These are phyloP conservation scores for Adansonia grandidieri DNA, from an alignment of 441 rosid species.

Conservation along the genomic window DNA sequence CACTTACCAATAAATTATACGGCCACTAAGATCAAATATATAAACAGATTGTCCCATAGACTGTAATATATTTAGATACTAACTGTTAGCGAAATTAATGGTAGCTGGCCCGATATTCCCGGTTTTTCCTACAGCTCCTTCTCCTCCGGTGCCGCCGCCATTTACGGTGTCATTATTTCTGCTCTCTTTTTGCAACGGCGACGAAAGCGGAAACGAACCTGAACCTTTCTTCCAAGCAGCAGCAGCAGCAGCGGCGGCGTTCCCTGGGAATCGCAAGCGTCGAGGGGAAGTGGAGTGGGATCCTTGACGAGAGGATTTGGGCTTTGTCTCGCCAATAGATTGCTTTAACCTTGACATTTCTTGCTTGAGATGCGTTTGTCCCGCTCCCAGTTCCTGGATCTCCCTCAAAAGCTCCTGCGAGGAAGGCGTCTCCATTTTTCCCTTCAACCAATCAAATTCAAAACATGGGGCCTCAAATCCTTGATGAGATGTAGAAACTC, in stretches of 20 bases:
- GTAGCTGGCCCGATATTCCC: slow-evolving; percentile 53
- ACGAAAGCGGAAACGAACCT: slow-evolving; percentile 67
- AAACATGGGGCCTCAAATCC: slow-evolving; percentile 5
- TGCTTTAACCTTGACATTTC: slow-evolving; percentile 79
- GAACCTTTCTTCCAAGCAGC: slow-evolving; percentile 57
- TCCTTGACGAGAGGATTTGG: slow-evolving; percentile 52
- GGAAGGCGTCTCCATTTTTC: slow-evolving; percentile 62
- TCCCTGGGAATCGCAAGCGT: slow-evolving; percentile 43
- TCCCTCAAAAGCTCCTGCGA: slow-evolving; percentile 78
- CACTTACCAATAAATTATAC: slow-evolving; percentile 82
- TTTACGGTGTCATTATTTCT: slow-evolving; percentile 35
- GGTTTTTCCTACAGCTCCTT: slow-evolving; percentile 28
- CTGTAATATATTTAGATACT: slow-evolving; percentile 87
- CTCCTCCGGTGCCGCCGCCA: slow-evolving; percentile 24
- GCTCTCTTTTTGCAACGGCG: slow-evolving; percentile 86
- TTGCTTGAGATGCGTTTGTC: slow-evolving; percentile 74
- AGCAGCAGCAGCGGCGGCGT: slow-evolving; percentile 26
- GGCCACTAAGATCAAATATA: slow-evolving; percentile 61
- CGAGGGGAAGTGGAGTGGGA: slow-evolving; percentile 87
- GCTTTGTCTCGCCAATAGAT: slow-evolving; percentile 35
- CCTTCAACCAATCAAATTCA: not conserved
- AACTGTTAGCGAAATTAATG: slow-evolving; percentile 64
- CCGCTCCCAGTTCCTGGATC: slow-evolving; percentile 89
- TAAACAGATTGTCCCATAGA: slow-evolving; percentile 95
- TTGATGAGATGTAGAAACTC: not conserved